Base-by-base conservation (phyloP, 2,329 filamentous ascomycete species). In the Colletotrichum australisinense region DNA sequence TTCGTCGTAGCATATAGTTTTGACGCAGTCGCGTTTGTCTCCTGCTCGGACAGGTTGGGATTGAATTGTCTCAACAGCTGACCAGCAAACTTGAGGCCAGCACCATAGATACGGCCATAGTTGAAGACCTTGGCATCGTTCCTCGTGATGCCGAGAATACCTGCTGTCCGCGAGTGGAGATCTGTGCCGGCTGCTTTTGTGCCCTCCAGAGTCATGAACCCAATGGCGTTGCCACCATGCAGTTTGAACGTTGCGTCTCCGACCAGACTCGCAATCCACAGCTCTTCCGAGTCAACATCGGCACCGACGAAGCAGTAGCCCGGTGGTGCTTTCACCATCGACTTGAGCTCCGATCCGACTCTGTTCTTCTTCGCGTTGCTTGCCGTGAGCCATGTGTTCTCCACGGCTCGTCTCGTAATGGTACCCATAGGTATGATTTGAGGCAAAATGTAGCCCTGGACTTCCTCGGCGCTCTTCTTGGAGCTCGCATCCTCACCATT, bases 371-470 rank as follows among this genome's bases (percentile, higher is more conserved):
- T 99, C 1, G 97, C 97, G 79, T 99, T 99, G 78, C 95, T 97
- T 1, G 97, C 97, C 4, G 97, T 99, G 59, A 99, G 89, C 97
- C 97, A 99, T 0, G 97, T 99, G 76, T 98, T 98, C 79, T 99
- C 97, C 7, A 99, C 97, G 0, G 96, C 94, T 79, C 97, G 90
- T 64, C 97, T 90, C 2, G 97, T 99, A 75, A 99, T 94, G 7
- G 97, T 99, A 19, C 97, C 97, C 97, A 99, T 99, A 0, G 97
- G 97, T 68, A 99, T 98, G 73, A 99, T 88, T 79, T 99, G 97
- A 0, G 97, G 97, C 24, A 99, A 83, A 74, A 99, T 99, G 78
- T 94, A 98, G 1, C 97, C 97, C n/a, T 76, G 77, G 24, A 80
- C 69, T 0, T 80, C 76, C 6, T 73, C 67, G 1, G 67, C 56